phyloP scores from a whole-genome alignment of 345 rosid genomes.

The Eucalyptus erythrocorys region DNA sequence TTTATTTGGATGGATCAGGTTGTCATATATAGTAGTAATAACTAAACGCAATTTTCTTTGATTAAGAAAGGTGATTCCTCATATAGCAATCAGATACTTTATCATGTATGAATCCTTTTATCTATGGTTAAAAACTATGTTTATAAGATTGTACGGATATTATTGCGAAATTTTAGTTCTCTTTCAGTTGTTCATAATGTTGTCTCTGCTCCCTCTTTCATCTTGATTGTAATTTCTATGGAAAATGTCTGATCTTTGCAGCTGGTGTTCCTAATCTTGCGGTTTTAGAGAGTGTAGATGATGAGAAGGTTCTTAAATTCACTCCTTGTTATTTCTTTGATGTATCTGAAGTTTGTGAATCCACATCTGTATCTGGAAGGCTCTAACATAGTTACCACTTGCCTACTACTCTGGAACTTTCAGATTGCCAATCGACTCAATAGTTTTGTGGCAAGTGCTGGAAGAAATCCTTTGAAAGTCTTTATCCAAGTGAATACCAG shows the following conservation, averaged over 20 bases:
- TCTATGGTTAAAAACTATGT: neutral
- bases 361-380: neutral
- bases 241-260: slow-evolving; percentile 10
- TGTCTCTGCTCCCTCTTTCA: neutral
- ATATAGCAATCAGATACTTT: neutral
- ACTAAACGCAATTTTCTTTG: neutral
- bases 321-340: neutral
- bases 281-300: slow-evolving; percentile 81
- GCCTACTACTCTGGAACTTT: neutral
- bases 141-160: neutral
- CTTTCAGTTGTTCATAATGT: neutral
- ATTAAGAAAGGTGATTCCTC: neutral
- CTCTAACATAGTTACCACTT: neutral
- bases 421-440: slow-evolving; percentile 92
- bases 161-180: neutral
- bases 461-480: slow-evolving; percentile 76
- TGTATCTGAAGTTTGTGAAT: neutral
- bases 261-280: slow-evolving; percentile 88
- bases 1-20: neutral
- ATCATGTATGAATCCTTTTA: neutral
- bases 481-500: slow-evolving; percentile 94
- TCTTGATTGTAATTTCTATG: neutral
- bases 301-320: slow-evolving; percentile 48
- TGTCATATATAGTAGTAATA: neutral
- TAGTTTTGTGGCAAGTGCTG: slow-evolving; percentile 49